phyloP scores from a whole-genome alignment of 768 basidiomycete species.

The Russula sp. region DNA sequence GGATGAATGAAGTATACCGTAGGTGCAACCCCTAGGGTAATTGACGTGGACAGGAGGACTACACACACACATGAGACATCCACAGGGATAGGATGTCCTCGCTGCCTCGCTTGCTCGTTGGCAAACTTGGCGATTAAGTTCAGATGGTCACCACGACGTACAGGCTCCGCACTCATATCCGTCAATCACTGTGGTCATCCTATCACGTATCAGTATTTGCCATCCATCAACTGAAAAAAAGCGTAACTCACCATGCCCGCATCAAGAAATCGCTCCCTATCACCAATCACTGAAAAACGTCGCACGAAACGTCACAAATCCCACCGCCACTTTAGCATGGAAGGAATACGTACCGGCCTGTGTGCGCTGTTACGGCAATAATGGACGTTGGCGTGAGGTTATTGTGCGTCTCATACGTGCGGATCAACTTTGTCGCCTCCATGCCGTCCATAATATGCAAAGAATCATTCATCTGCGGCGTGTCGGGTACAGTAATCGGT shows the following conservation, averaged over 20 bases:
- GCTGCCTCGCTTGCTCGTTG: constrained; percentile 48
- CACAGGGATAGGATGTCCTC: constrained; percentile 17
- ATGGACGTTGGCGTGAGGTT: constrained; percentile 78
- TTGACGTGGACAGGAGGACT: background rate
- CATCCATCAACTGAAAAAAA: no score
- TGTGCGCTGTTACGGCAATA: constrained; percentile 95
- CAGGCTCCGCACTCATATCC: constrained; percentile 53
- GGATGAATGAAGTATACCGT: no score
- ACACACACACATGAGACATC: constrained; percentile 15
- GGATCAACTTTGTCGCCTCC: constrained; percentile 93
- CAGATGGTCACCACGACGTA: constrained; percentile 73
- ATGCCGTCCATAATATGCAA: constrained; percentile 99
- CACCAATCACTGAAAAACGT: constrained; percentile 72
- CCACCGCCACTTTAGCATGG: background rate
- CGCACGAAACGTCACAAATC: background rate
- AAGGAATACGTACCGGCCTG: constrained; percentile 63
- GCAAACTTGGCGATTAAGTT: constrained; percentile 82
- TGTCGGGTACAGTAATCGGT: no score
- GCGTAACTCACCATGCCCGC: constrained; percentile 54
- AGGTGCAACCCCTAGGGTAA: no score
- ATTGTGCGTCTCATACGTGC: constrained; percentile 75
- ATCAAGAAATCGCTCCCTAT: constrained; percentile 69
- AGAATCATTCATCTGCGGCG: constrained; percentile 86
- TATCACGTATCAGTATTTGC: constrained; percentile 17
- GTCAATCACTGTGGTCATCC: constrained; percentile 53